A percentile compares a stretch with the other conserved stretches of the same genome.
phyloP scores from a whole-genome alignment of 768 basidiomycete genomes.

The Mycena metata region DNA sequence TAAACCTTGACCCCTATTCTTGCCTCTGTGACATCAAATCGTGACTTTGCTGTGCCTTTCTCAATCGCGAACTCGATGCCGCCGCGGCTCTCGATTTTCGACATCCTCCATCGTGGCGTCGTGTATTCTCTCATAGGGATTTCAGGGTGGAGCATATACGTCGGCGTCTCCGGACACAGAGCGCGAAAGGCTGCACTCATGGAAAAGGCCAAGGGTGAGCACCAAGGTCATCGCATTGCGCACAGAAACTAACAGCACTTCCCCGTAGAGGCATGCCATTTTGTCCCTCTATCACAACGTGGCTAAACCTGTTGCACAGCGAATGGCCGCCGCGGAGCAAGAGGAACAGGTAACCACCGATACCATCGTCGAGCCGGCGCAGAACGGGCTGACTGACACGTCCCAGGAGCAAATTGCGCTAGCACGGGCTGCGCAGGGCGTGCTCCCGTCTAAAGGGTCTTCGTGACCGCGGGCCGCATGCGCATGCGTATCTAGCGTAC shows the following conservation, averaged over 20 bases:
- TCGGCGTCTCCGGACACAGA: slow-evolving; percentile 66
- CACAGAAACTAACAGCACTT: slow-evolving; percentile 8
- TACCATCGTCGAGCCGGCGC: not conserved
- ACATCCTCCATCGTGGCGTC: slow-evolving; percentile 68
- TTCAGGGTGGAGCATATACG: slow-evolving; percentile 65
- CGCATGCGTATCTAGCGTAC: not conserved
- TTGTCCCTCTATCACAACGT: not conserved
- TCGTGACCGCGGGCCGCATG: slow-evolving; percentile 1
- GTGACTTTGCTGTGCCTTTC: slow-evolving; percentile 2
- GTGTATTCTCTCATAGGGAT: slow-evolving; percentile 67
- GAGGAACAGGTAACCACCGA: slow-evolving; percentile 23
- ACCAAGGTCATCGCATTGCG: not conserved
- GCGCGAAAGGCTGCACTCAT: slow-evolving; percentile 58
- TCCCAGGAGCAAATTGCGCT: slow-evolving; percentile 33
- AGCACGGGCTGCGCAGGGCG: slow-evolving; percentile 35
- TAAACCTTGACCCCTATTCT: not conserved
- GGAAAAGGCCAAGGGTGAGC: slow-evolving; percentile 67
- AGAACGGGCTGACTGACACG: not conserved
- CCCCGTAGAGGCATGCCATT: slow-evolving; percentile 28
- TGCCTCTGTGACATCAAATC: slow-evolving; percentile 14
- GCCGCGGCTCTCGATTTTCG: slow-evolving; percentile 46
- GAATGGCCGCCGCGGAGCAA: slow-evolving; percentile 21
- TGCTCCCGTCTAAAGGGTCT: slow-evolving; percentile 29
- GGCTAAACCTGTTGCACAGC: slow-evolving; percentile 23
- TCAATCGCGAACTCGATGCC: not conserved